A percentile compares a stretch with the other conserved stretches of the same genome.
Conservation (phyloP, 345 rosid genomes). For the Pistacia vera region DNA sequence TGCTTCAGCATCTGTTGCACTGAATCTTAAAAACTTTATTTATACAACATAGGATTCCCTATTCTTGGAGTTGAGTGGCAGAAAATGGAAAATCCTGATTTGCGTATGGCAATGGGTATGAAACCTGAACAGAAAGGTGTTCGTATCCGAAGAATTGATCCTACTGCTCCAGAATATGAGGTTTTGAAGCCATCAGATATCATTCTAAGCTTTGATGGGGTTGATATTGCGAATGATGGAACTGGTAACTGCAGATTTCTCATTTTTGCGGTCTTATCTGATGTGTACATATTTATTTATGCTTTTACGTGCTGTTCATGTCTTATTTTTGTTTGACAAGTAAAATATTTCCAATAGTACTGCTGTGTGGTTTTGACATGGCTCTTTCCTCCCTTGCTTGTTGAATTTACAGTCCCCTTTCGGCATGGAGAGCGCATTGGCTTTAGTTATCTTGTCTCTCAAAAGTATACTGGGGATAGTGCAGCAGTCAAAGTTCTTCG, state of each 20-base stretch:
- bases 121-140: constrained; percentile 64
- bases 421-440: constrained; percentile 79
- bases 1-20: background rate
- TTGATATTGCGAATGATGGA: constrained; percentile 77
- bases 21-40: background rate
- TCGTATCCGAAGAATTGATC: constrained; percentile 66
- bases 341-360: background rate
- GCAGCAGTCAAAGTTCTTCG: constrained; percentile 64
- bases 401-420: constrained; percentile 61
- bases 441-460: constrained; percentile 72
- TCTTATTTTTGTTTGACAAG: background rate
- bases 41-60: constrained; percentile 57
- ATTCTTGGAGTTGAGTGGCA: constrained; percentile 77
- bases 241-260: constrained; percentile 41
- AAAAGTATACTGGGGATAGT: constrained; percentile 64
- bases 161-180: constrained; percentile 60
- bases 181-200: constrained; percentile 63
- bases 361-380: background rate
- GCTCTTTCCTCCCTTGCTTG: constrained; percentile 1
- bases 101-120: constrained; percentile 66
- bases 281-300: background rate
- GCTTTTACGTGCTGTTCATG: background rate
- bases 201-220: constrained; percentile 68
- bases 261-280: background rate
- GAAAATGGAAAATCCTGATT: constrained; percentile 83